Conservation (phyloP, 331 rosid species). For the Rhamnella rubrinervis region DNA sequence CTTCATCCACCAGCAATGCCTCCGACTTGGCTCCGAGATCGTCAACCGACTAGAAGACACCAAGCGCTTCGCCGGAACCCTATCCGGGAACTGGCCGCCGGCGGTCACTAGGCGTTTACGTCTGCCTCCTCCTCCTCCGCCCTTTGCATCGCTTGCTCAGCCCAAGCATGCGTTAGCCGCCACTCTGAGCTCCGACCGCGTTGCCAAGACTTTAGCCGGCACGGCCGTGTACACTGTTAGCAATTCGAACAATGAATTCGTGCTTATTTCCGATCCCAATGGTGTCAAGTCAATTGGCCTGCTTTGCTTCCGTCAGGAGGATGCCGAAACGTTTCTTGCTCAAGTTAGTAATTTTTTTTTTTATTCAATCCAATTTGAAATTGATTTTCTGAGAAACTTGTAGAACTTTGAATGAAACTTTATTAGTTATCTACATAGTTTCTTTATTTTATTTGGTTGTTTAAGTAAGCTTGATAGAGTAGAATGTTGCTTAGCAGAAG, state of each 20-base stretch:
- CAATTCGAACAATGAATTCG: slow-evolving; percentile 90
- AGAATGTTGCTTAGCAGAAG: background rate
- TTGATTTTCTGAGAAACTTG: background rate
- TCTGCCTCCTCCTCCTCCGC: slow-evolving; percentile 18
- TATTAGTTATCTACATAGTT: no score
- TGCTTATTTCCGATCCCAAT: slow-evolving; percentile 76
- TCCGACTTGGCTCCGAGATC: slow-evolving; percentile 57
- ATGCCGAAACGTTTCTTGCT: slow-evolving; percentile 88
- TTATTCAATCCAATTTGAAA: no score
- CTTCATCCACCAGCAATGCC: slow-evolving; percentile 68
- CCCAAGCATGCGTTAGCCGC: slow-evolving; percentile 72
- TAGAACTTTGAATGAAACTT: background rate
- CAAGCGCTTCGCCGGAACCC: slow-evolving; percentile 56
- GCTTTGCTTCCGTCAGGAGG: slow-evolving; percentile 94
- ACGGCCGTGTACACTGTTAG: slow-evolving; percentile 88
- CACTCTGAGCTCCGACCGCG: slow-evolving; percentile 53
- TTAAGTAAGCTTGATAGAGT: no score
- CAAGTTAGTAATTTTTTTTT: slow-evolving; percentile 42
- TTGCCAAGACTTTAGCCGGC: slow-evolving; percentile 75
- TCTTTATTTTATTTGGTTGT: background rate
- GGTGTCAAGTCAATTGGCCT: slow-evolving; percentile 80
- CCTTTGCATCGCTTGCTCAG: slow-evolving; percentile 45
- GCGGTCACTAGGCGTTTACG: slow-evolving; percentile 23
- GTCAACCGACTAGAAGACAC: slow-evolving; percentile 58
- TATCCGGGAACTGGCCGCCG: slow-evolving; percentile 30